Percentiles rank a stretch among this genome's conserved stretches.
Conservation (phyloP, 2,329 filamentous ascomycete species). For the Aureobasidium sp. region DNA sequence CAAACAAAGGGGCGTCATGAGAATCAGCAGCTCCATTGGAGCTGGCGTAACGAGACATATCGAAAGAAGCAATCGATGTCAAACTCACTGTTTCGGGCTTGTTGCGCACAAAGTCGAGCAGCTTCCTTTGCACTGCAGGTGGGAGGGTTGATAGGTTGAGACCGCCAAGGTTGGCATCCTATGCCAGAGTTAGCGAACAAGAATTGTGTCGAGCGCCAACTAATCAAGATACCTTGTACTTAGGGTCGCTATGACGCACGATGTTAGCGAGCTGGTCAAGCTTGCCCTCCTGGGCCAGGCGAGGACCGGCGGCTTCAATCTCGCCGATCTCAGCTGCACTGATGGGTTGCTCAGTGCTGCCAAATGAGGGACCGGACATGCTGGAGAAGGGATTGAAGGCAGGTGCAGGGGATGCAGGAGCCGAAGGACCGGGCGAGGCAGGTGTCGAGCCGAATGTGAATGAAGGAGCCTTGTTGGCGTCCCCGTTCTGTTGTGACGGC, state of each 20-base stretch:
- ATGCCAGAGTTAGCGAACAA: not conserved
- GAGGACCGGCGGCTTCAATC: slow-evolving; percentile 10
- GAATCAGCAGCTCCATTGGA: not conserved
- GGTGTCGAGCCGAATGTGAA: slow-evolving; percentile 7
- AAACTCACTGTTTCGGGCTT: slow-evolving; percentile 3
- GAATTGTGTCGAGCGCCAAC: not conserved
- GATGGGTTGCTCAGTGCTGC: not conserved
- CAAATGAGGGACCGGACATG: not conserved
- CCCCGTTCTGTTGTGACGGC: not conserved
- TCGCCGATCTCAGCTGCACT: slow-evolving; percentile 13
- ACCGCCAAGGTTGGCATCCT: slow-evolving; percentile 3
- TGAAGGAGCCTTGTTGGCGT: slow-evolving; percentile 3
- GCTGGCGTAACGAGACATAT: not conserved
- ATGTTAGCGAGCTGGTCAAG: slow-evolving; percentile 9
- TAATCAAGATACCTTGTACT: slow-evolving; percentile 4
- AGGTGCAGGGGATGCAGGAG: not conserved
- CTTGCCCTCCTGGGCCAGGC: slow-evolving; percentile 8
- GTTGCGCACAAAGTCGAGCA: slow-evolving; percentile 13
- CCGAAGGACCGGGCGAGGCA: not conserved
- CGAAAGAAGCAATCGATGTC: not conserved
- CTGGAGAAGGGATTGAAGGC: not conserved
- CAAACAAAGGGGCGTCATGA: not conserved
- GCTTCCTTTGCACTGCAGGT: slow-evolving; percentile 8
- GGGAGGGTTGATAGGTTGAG: not conserved
- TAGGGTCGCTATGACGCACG: slow-evolving; percentile 12